Evolutionary conservation across 768 basidiomycete genomes (phyloP).

Genomic region (Boletus rubroflammeus): DNA sequence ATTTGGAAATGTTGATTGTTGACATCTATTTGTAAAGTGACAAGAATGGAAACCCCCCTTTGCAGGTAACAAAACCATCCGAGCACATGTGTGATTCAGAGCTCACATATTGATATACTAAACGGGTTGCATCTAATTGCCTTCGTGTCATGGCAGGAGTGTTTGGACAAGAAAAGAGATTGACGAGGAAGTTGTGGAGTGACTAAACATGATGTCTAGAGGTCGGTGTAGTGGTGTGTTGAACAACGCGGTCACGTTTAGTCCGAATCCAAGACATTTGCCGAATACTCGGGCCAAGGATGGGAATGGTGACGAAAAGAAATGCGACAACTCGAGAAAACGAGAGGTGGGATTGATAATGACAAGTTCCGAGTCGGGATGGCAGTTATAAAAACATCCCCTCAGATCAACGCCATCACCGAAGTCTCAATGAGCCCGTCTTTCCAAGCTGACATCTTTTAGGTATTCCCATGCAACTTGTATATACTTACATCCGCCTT

Average conservation of each 20-base stretch:
- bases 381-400: background rate
- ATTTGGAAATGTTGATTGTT: constrained; percentile 19
- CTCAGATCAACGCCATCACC: constrained; percentile 9
- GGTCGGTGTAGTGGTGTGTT: background rate
- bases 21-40: constrained; percentile 6
- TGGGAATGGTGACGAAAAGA: background rate
- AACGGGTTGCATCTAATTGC: too few species aligned
- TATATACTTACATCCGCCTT: too few species aligned
- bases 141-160: background rate
- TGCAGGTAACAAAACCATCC: too few species aligned
- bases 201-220: background rate
- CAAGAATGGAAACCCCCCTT: constrained; percentile 10
- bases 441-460: too few species aligned
- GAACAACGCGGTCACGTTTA: background rate
- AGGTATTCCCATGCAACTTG: too few species aligned
- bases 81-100: too few species aligned
- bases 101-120: too few species aligned
- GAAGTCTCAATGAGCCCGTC: too few species aligned
- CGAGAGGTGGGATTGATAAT: background rate
- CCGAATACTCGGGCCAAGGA: background rate
- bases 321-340: background rate
- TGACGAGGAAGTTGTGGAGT: background rate
- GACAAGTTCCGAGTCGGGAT: background rate
- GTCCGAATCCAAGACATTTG: background rate
- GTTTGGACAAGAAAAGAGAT: too few species aligned